A percentile compares a stretch with the other conserved stretches of the same genome.
Conservation (phyloP, 495 filamentous ascomycete genomes). For the Amphirosellinia nigrospora region DNA sequence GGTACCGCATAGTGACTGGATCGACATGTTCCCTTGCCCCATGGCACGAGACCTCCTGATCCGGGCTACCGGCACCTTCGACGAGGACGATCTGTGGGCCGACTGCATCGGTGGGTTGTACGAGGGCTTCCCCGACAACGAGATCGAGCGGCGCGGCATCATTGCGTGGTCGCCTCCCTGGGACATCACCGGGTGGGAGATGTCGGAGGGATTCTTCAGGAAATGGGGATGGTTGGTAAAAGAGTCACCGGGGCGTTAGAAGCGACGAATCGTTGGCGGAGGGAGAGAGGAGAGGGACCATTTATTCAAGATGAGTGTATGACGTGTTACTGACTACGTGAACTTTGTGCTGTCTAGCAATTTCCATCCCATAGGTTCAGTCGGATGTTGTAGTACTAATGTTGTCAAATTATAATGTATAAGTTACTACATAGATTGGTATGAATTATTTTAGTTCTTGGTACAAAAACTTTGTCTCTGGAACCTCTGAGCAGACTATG, state of each 20-base stretch:
- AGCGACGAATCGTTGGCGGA: constrained; percentile 53
- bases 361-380: neutral
- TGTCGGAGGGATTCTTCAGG: constrained; percentile 52
- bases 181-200: constrained; percentile 51
- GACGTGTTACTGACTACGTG: neutral
- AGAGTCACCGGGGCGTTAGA: constrained; percentile 42
- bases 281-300: constrained; percentile 46
- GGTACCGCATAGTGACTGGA: constrained; percentile 48
- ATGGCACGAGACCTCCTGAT: constrained; percentile 47
- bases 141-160: constrained; percentile 45
- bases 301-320: constrained; percentile 30
- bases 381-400: too few relatives aligned
- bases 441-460: too few relatives aligned
- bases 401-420: too few relatives aligned
- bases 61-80: constrained; percentile 44
- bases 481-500: too few relatives aligned
- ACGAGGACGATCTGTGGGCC: constrained; percentile 50
- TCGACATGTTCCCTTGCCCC: constrained; percentile 48
- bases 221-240: constrained; percentile 53
- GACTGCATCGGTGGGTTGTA: constrained; percentile 48
- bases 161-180: constrained; percentile 50
- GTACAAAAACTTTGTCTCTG: too few relatives aligned
- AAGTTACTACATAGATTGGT: too few relatives aligned
- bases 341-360: neutral
- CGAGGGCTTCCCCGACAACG: constrained; percentile 48